Conservation (phyloP, 2,329 filamentous ascomycete species). For the Diaporthe destruens region DNA sequence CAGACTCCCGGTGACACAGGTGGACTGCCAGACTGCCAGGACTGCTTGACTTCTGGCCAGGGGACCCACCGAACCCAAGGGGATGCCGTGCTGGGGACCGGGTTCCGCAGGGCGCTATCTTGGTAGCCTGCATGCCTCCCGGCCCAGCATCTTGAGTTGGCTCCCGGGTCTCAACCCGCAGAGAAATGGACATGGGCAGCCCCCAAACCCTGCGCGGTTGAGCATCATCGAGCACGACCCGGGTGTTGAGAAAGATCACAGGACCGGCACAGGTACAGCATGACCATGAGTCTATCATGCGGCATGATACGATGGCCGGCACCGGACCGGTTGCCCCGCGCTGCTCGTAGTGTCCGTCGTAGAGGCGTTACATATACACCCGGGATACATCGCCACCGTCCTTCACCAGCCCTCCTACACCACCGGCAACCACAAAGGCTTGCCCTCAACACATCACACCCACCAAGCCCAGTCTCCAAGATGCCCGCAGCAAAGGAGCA, state of each 20-base stretch:
- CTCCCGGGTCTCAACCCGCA: conserved; percentile 3
- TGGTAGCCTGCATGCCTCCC: neutral
- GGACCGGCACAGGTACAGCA: conserved; percentile 16
- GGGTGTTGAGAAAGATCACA: neutral
- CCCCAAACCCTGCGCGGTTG: conserved; percentile 14
- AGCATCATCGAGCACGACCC: conserved; percentile 16
- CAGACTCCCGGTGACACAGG: neutral
- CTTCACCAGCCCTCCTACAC: neutral
- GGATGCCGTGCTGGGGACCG: neutral
- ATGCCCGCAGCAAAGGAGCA: conserved; percentile 39
- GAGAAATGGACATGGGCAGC: conserved; percentile 7
- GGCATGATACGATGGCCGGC: conserved; percentile 29
- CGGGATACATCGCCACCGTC: neutral
- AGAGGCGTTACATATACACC: conserved; percentile 24
- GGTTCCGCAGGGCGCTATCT: conserved; percentile 10
- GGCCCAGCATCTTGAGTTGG: conserved; percentile 13
- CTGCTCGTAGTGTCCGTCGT: conserved; percentile 3
- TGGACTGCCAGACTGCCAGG: neutral
- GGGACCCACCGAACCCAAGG: neutral
- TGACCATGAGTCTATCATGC: conserved; percentile 27
- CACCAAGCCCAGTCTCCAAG: neutral
- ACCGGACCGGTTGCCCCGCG: conserved; percentile 33
- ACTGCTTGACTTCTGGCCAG: neutral
- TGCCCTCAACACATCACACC: conserved; percentile 12
- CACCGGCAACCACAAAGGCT: conserved; percentile 8